Evolutionary conservation across 805 yeast genomes (phyloP).

Genomic region (Brettanomyces bruxellensis): DNA sequence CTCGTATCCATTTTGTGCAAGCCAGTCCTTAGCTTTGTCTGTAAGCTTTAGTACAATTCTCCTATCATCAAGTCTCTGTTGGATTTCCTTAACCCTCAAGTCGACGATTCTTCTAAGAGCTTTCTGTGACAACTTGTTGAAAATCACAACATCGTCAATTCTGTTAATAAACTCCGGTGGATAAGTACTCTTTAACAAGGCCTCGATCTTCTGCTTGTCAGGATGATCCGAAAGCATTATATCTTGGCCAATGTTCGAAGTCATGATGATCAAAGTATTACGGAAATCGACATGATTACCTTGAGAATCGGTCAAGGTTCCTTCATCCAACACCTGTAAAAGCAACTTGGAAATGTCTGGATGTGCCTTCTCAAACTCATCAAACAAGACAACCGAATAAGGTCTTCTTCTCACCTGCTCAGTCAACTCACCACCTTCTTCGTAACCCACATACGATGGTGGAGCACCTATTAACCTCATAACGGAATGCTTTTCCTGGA

Average conservation of each 20-base stretch:
- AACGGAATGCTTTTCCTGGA: constrained; percentile 89
- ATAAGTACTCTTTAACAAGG: constrained; percentile 60
- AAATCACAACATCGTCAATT: constrained; percentile 86
- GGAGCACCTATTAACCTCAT: constrained; percentile 95
- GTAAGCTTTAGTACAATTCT: constrained; percentile 51
- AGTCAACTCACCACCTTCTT: constrained; percentile 91
- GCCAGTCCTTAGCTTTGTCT: constrained; percentile 64
- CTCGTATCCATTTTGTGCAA: constrained; percentile 83
- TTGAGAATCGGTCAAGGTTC: constrained; percentile 87
- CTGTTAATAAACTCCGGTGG: constrained; percentile 96
- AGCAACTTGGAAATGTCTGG: constrained; percentile 87
- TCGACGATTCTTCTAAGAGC: constrained; percentile 78
- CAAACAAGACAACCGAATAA: constrained; percentile 84
- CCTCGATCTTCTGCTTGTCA: constrained; percentile 52
- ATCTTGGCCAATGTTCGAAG: constrained; percentile 95
- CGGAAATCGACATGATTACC: constrained; percentile 92
- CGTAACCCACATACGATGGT: constrained; percentile 96
- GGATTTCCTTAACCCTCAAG: constrained; percentile 73
- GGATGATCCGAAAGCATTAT: constrained; percentile 62
- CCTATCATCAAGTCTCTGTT: constrained; percentile 67
- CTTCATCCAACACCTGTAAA: constrained; percentile 91
- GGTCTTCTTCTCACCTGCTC: constrained; percentile 96
- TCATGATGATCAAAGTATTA: constrained; percentile 92
- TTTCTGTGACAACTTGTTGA: constrained; percentile 75
- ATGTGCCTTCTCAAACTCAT: constrained; percentile 96